These are phyloP conservation scores for Naganishia friedmannii DNA, from an alignment of 768 basidiomycete species.

Conservation along the genomic window DNA sequence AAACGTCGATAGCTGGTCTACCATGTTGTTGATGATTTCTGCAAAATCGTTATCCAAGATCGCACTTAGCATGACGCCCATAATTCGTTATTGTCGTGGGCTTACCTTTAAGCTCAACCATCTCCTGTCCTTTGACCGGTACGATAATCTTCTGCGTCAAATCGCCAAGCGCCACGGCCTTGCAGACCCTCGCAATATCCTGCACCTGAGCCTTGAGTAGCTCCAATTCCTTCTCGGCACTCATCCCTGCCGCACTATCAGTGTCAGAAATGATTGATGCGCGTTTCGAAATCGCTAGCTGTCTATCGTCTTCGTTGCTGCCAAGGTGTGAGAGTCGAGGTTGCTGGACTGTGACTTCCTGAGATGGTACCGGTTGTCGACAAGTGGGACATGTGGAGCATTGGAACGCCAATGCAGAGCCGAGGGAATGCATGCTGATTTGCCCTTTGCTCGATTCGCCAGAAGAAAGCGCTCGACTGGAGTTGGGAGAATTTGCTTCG, in stretches of 20 bases:
- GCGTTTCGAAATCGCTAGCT: not conserved
- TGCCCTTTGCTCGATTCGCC: not conserved
- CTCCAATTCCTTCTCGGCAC: slow-evolving; percentile 62
- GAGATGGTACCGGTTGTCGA: slow-evolving; percentile 1
- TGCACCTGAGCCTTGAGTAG: slow-evolving; percentile 80
- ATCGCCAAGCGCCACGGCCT: slow-evolving; percentile 73
- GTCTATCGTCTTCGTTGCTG: not conserved
- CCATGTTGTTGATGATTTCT: slow-evolving; percentile 64
- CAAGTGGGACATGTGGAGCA: slow-evolving; percentile 15
- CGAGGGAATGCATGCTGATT: not conserved
- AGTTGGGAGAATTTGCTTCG: not conserved
- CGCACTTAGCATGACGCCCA: too few species aligned
- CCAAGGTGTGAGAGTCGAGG: not conserved
- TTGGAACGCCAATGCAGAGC: not conserved
- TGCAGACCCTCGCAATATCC: slow-evolving; percentile 74
- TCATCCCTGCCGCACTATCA: slow-evolving; percentile 35
- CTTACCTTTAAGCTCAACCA: slow-evolving; percentile 67
- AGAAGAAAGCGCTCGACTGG: not conserved
- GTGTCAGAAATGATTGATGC: not conserved
- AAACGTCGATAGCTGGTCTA: slow-evolving; percentile 76
- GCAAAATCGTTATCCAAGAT: too few species aligned
- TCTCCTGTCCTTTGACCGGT: slow-evolving; percentile 71
- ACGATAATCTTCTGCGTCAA: slow-evolving; percentile 75
- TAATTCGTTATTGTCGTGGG: too few species aligned
- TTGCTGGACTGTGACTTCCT: not conserved